A percentile compares a stretch with the other conserved stretches of the same genome.
phyloP scores from a whole-genome alignment of 495 filamentous ascomycete species.

The Cercophora scortea region DNA sequence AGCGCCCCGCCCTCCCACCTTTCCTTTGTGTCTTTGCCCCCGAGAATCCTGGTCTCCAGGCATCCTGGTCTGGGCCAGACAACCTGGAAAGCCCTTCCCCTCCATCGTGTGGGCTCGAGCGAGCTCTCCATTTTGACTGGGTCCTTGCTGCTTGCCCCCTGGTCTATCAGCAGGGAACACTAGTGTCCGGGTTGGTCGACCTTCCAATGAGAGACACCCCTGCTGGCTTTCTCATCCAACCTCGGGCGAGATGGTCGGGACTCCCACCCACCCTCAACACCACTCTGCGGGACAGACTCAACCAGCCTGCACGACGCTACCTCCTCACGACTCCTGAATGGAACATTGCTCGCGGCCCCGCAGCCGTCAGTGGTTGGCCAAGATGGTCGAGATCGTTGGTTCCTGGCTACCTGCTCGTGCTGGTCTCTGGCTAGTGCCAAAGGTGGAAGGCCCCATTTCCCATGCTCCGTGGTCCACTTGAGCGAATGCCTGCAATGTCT shows the following conservation, averaged over 20 bases:
- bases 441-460: conserved; percentile 9
- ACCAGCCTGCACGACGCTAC: neutral
- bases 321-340: neutral
- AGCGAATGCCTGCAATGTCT: neutral
- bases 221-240: conserved; percentile 7
- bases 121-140: conserved; percentile 1
- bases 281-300: too few species aligned
- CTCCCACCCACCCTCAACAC: conserved; percentile 3
- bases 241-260: conserved; percentile 16
- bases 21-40: conserved; percentile 1
- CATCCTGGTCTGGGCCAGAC: too few species aligned
- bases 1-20: neutral
- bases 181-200: neutral
- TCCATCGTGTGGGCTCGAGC: neutral
- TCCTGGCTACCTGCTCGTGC: neutral
- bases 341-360: neutral
- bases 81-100: conserved; percentile 3
- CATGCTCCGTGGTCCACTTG: conserved; percentile 4
- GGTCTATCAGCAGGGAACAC: conserved; percentile 8
- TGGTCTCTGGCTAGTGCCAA: conserved; percentile 5
- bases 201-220: conserved; percentile 11
- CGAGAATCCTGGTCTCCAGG: neutral
- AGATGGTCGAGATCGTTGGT: conserved; percentile 3
- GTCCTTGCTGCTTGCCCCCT: conserved; percentile 5
- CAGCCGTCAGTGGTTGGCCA: neutral